Conservation (phyloP, 2,329 filamentous ascomycete species). For the Paraphoma sp. region DNA sequence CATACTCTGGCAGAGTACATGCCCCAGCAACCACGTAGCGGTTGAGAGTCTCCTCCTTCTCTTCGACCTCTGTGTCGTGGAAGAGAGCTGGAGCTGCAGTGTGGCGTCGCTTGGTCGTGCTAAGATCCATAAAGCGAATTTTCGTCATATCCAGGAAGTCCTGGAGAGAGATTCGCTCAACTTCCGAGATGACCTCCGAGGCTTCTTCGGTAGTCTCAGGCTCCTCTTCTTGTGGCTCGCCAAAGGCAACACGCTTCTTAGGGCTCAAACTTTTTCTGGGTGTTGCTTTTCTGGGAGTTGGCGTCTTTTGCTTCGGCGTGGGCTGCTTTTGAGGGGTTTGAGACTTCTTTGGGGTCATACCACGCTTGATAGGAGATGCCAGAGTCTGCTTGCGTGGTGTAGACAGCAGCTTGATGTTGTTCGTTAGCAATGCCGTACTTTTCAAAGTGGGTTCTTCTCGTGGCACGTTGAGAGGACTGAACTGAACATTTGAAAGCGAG, state of each 20-base stretch:
- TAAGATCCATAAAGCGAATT: constrained; percentile 97
- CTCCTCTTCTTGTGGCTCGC: constrained; percentile 28
- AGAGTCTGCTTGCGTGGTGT: constrained; percentile 57
- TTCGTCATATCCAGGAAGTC: constrained; percentile 95
- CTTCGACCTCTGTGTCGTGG: constrained; percentile 45
- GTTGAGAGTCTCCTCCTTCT: constrained; percentile 67
- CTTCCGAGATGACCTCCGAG: constrained; percentile 40
- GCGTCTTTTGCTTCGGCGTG: constrained; percentile 51
- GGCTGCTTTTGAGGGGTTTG: constrained; percentile 47
- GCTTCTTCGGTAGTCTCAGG: constrained; percentile 34
- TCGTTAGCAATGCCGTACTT: constrained; percentile 44
- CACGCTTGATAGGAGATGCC: constrained; percentile 51
- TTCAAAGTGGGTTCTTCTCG: constrained; percentile 39
- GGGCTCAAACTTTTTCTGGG: constrained; percentile 41
- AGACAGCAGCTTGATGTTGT: constrained; percentile 56
- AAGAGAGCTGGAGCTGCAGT: constrained; percentile 63
- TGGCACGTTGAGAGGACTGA: constrained; percentile 40
- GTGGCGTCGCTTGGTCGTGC: constrained; percentile 90
- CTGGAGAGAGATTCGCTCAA: constrained; percentile 78
- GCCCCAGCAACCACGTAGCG: constrained; percentile 86
- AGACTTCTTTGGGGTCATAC: constrained; percentile 45
- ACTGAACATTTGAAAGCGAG: constrained; percentile 42
- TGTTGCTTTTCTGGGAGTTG: constrained; percentile 42
- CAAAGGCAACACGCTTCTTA: constrained; percentile 43
- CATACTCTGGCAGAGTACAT: constrained; percentile 90